phyloP scores from a whole-genome alignment of 2,329 filamentous ascomycete species.

The Tolypocladium tropicale region DNA sequence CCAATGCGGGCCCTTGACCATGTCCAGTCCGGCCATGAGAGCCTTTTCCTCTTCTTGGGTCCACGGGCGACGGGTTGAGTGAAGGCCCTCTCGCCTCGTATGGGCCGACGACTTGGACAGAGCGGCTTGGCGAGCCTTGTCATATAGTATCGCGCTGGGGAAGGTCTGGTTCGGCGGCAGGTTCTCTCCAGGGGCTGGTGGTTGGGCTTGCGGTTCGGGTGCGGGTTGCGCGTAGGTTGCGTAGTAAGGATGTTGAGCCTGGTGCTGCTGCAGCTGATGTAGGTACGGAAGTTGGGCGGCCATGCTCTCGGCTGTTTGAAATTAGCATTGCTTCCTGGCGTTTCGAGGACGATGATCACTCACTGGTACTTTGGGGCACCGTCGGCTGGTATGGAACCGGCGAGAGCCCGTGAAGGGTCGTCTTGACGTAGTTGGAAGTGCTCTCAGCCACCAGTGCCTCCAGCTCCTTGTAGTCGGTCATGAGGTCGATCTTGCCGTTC shows the following conservation, averaged over 20 bases:
- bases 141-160: slow-evolving; percentile 45
- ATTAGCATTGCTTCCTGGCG: slow-evolving; percentile 1
- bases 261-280: slow-evolving; percentile 26
- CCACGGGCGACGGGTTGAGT: slow-evolving; percentile 68
- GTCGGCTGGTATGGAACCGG: slow-evolving; percentile 32
- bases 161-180: slow-evolving; percentile 47
- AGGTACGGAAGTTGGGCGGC: slow-evolving; percentile 24
- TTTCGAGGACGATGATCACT: slow-evolving; percentile 4
- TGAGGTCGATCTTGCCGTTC: slow-evolving; percentile 20
- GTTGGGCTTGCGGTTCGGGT: slow-evolving; percentile 21
- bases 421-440: slow-evolving; percentile 34
- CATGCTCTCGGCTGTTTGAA: slow-evolving; percentile 18
- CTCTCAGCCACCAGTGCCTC: slow-evolving; percentile 33
- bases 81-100: slow-evolving; percentile 44
- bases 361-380: slow-evolving; percentile 27
- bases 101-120: slow-evolving; percentile 46
- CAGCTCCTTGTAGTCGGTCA: slow-evolving; percentile 31
- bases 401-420: slow-evolving; percentile 30
- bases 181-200: slow-evolving; percentile 21
- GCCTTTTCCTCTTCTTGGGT: slow-evolving; percentile 83
- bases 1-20: slow-evolving; percentile 87
- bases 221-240: slow-evolving; percentile 20
- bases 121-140: slow-evolving; percentile 48
- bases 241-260: slow-evolving; percentile 24
- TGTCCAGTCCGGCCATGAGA: slow-evolving; percentile 77